Evolutionary conservation across 1,284 basidiomycete genomes (phyloP), one percentile per base, ranked within the genome.

Genomic region (Coniophora puteana): DNA sequence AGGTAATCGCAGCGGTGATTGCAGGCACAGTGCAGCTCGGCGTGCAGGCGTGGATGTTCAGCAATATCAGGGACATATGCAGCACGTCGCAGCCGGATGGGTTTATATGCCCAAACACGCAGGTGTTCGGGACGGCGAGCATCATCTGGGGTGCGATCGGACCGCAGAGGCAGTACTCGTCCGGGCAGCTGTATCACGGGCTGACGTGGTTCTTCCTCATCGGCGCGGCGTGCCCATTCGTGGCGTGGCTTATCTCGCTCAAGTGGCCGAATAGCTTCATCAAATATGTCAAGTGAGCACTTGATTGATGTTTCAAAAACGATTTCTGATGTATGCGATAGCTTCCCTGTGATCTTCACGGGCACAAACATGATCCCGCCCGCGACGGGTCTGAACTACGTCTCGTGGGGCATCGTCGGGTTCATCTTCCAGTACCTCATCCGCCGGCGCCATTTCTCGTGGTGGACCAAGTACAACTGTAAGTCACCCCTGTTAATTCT

Each of bases 391-490:
- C 49, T 63, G 45, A 72, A 72, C 56, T 73, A 69, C 47, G 68
- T 73, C 4, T 63, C 71, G 1, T 74, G 72, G 72, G 63, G 62
- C n/a, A 66, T 73, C 41, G 67, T 72, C 29, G 71, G 72, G 6
- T 74, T 72, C 52, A 59, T 71, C 40, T 78, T 79, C 67, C 73
- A 80, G 59, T 80, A 71, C 45, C 49, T 72, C 51, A 69, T 76
- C 43, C 67, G 74, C 26, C 60, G 71, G 42, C 63, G 68, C 21
- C 55, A 72, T 48, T 76, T 76, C 51, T 58, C 64, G 17, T 77
- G 74, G 74, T 77, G 75, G 74, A 66, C 71, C 6, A 71, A 74
- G 58, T 80, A 78, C 57, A 76, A 76, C 54, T 77, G 59, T 58
- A 30, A 32, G 58, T 45, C 3, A 36, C 17, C 5, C 17, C 17